phyloP scores from a whole-genome alignment of 2,329 filamentous ascomycete species.

The Aspergillus spinulosporus region DNA sequence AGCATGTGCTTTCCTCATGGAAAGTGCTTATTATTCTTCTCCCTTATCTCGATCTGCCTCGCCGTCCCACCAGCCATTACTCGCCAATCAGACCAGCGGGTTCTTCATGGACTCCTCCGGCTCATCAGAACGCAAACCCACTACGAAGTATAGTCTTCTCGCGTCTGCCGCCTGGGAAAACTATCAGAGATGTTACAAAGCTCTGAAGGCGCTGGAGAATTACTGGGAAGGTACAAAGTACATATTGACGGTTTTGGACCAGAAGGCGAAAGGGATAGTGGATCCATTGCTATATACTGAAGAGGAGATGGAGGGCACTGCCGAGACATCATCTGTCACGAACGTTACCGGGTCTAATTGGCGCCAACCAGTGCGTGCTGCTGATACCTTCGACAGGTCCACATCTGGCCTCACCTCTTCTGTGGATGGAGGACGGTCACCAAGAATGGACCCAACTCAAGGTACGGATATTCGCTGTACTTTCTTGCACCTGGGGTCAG shows the following conservation, averaged over 20 bases:
- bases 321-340: slow-evolving; percentile 55
- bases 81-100: slow-evolving; percentile 36
- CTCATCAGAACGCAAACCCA: slow-evolving; percentile 34
- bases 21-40: slow-evolving; percentile 70
- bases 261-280: slow-evolving; percentile 82
- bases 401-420: slow-evolving; percentile 30
- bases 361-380: slow-evolving; percentile 42
- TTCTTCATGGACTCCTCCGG: slow-evolving; percentile 36
- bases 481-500: background rate
- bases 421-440: slow-evolving; percentile 41
- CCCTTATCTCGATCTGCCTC: slow-evolving; percentile 63
- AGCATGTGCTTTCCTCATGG: slow-evolving; percentile 85
- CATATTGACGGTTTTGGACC: slow-evolving; percentile 80
- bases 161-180: slow-evolving; percentile 82
- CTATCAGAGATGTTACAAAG: slow-evolving; percentile 83
- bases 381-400: slow-evolving; percentile 22
- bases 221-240: slow-evolving; percentile 89
- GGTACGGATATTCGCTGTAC: slow-evolving; percentile 38
- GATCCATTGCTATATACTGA: slow-evolving; percentile 66
- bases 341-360: slow-evolving; percentile 54
- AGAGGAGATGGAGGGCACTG: slow-evolving; percentile 76
- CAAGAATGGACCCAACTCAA: slow-evolving; percentile 53
- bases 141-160: slow-evolving; percentile 70
- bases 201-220: slow-evolving; percentile 73
- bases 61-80: slow-evolving; percentile 43